Evolutionary conservation across 139 green algal species (phyloP), one percentile per base, ranked within the genome.

Genomic region (Tetraselmis chui): DNA sequence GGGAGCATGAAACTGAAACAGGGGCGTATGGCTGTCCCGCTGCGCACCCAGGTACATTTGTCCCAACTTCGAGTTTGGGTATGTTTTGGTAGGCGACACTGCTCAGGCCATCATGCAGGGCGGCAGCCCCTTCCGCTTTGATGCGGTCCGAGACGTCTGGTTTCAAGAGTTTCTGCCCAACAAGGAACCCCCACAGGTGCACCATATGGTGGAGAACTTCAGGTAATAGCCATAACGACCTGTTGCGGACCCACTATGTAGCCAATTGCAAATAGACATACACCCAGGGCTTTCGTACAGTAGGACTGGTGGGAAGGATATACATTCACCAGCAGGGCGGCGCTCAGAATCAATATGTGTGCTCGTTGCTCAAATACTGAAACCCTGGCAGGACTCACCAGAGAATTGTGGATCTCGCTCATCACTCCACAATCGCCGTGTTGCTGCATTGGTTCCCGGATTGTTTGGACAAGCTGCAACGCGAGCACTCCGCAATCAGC

Each of bases 1-100:
- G n/a, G n/a, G n/a, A n/a, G n/a, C n/a, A n/a, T n/a, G n/a, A n/a
- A n/a, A n/a, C n/a, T n/a, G n/a, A n/a, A n/a, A n/a, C n/a, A n/a
- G n/a, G n/a, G n/a, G n/a, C n/a, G n/a, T n/a, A n/a, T n/a, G n/a
- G n/a, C n/a, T n/a, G n/a, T n/a, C n/a, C n/a, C n/a, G n/a, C n/a
- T n/a, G n/a, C n/a, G n/a, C n/a, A n/a, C 84, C 82, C 77, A 83
- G 31, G 76, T 81, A 80, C 32, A 1, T 87, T 31, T 82, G 84
- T 59, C 2, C 11, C 59, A 78, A 81, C 23, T 59, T 59, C 5
- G 5, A 45, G 25, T 28, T 78, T 59, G 84, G 75, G 1, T 31
- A 88, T 23, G 79, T 90, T 29, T 82, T 91, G 30, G 85, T 85
- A n/a, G 88, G 88, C 2, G 88, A 92, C 83, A 92, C 88, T 1